Evolutionary conservation across 176 grass and related monocot species (phyloP).

Genomic region (Ensete glaucum): DNA sequence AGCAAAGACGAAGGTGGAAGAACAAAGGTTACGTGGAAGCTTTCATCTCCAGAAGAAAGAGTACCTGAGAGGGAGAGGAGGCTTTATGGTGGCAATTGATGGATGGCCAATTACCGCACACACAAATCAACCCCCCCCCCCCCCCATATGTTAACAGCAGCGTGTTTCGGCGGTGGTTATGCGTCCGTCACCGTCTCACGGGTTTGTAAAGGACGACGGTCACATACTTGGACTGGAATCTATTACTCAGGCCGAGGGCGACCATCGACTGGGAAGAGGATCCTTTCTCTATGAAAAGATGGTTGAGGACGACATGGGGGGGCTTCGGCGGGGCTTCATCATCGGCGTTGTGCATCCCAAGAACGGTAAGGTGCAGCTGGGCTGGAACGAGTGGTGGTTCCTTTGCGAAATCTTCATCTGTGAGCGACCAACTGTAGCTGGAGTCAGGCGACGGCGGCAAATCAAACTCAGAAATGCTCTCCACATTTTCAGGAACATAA

Average conservation of each 20-base stretch:
- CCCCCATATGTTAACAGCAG: neutral
- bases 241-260: constrained; percentile 58
- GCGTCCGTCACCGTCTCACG: constrained; percentile 53
- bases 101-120: neutral
- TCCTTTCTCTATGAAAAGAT: constrained; percentile 90
- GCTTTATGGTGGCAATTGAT: neutral
- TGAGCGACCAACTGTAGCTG: constrained; percentile 67
- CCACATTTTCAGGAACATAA: constrained; percentile 79
- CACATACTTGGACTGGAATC: constrained; percentile 81
- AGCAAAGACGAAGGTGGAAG: neutral
- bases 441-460: constrained; percentile 60
- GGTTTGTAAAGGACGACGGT: constrained; percentile 83
- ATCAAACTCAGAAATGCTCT: constrained; percentile 79
- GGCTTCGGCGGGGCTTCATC: constrained; percentile 49
- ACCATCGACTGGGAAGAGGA: constrained; percentile 66
- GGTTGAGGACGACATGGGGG: constrained; percentile 67
- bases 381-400: constrained; percentile 75
- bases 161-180: constrained; percentile 25
- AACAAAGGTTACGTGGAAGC: neutral
- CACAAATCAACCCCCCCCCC: neutral
- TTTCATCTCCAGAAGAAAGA: neutral
- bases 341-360: constrained; percentile 51
- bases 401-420: constrained; percentile 83
- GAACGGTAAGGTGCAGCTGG: constrained; percentile 67
- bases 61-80: neutral